These are phyloP conservation scores for Fusarium vanettenii DNA, from an alignment of 2,329 filamentous ascomycete species.

Conservation along the genomic window DNA sequence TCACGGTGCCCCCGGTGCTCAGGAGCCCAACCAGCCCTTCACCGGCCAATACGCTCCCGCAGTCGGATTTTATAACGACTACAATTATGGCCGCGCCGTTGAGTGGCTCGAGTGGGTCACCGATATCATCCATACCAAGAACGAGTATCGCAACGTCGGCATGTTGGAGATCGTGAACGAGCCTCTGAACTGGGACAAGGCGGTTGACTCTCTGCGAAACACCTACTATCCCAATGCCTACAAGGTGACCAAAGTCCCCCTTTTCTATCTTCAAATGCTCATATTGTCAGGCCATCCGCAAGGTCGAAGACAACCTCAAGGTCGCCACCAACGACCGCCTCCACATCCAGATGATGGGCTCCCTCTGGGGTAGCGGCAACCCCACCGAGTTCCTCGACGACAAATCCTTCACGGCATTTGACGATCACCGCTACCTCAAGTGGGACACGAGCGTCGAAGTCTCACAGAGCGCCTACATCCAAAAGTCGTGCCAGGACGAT, in stretches of 20 bases:
- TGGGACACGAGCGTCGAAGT: slow-evolving; percentile 53
- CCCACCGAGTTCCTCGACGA: slow-evolving; percentile 58
- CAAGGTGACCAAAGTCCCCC: slow-evolving; percentile 4
- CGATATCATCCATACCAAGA: slow-evolving; percentile 60
- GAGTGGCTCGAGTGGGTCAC: slow-evolving; percentile 68
- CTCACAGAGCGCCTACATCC: slow-evolving; percentile 57
- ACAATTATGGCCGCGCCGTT: slow-evolving; percentile 66
- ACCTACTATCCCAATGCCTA: slow-evolving; percentile 37
- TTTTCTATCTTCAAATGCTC: neutral
- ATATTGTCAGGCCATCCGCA: slow-evolving; percentile 54
- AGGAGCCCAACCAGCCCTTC: slow-evolving; percentile 57
- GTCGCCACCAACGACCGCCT: slow-evolving; percentile 57
- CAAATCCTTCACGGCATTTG: slow-evolving; percentile 60
- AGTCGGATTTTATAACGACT: slow-evolving; percentile 66
- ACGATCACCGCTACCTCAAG: slow-evolving; percentile 71
- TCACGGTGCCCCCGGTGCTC: slow-evolving; percentile 63
- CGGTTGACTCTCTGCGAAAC: slow-evolving; percentile 32
- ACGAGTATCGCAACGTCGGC: slow-evolving; percentile 65
- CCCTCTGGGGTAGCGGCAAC: slow-evolving; percentile 67
- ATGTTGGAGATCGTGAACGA: slow-evolving; percentile 63
- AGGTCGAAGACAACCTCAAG: slow-evolving; percentile 56
- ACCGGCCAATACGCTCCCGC: slow-evolving; percentile 53
- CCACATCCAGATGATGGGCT: slow-evolving; percentile 63
- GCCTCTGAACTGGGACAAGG: slow-evolving; percentile 32
- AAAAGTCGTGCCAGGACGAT: slow-evolving; percentile 60